These are phyloP conservation scores for Astrothelium subdiscretum DNA, from an alignment of 495 filamentous ascomycete genomes.

Conservation along the genomic window DNA sequence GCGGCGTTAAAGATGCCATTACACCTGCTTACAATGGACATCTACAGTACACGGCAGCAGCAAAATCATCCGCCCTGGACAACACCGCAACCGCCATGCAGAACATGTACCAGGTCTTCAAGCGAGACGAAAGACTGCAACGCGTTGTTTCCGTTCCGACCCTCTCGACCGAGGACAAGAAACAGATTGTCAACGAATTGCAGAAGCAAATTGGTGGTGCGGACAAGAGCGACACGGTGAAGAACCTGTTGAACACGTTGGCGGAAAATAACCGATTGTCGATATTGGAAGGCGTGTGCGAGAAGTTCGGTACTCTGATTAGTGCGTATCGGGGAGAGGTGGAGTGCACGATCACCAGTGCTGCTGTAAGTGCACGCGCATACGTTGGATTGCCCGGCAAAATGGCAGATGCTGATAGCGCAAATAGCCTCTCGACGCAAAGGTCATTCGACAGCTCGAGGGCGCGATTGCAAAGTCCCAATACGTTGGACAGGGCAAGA, in stretches of 20 bases:
- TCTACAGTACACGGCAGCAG: conserved; percentile 81
- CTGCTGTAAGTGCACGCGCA: conserved; percentile 49
- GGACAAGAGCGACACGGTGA: conserved; percentile 69
- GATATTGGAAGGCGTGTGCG: conserved; percentile 65
- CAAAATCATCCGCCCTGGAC: conserved; percentile 77
- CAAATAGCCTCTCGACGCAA: conserved; percentile 73
- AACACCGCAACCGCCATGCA: conserved; percentile 62
- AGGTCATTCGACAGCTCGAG: conserved; percentile 74
- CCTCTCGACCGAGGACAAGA: conserved; percentile 65
- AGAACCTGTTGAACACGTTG: conserved; percentile 82
- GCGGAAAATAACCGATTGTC: conserved; percentile 94
- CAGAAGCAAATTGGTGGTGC: conserved; percentile 59
- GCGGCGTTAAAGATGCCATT: neutral
- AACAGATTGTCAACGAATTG: conserved; percentile 69
- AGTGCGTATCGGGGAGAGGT: conserved; percentile 83
- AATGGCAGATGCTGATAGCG: conserved; percentile 8
- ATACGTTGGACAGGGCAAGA: conserved; percentile 85
- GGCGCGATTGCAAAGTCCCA: conserved; percentile 76
- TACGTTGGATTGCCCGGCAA: neutral
- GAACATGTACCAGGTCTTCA: conserved; percentile 56
- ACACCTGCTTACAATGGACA: neutral
- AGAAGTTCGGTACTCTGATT: conserved; percentile 82
- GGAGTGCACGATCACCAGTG: conserved; percentile 79
- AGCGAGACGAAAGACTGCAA: conserved; percentile 68
- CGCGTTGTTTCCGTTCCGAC: conserved; percentile 69